phyloP scores from a whole-genome alignment of 352 stramenopile genomes.

The Pythium utonaiense region DNA sequence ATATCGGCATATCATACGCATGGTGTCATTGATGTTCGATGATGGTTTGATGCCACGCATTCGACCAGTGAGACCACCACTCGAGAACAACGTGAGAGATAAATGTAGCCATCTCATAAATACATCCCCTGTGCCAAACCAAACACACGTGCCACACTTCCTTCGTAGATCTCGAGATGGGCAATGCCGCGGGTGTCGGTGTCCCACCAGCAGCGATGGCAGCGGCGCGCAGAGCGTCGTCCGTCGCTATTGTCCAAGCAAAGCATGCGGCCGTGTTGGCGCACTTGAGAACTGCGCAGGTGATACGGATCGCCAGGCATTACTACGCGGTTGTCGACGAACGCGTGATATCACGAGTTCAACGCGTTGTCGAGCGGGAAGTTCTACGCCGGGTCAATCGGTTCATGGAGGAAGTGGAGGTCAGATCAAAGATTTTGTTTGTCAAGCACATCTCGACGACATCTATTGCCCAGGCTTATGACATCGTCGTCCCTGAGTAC shows the following conservation, averaged over 20 bases:
- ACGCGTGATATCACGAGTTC: slow-evolving; percentile 40
- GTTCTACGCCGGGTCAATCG: slow-evolving; percentile 39
- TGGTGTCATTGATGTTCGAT: not conserved
- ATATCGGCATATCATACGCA: not conserved
- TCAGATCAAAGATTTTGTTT: slow-evolving; percentile 55
- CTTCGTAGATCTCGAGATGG: slow-evolving; percentile 27
- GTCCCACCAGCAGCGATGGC: slow-evolving; percentile 25
- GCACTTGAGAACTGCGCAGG: slow-evolving; percentile 29
- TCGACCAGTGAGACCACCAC: not conserved
- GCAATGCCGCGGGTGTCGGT: slow-evolving; percentile 41
- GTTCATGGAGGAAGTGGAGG: slow-evolving; percentile 45
- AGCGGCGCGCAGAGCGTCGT: slow-evolving; percentile 21
- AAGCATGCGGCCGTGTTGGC: slow-evolving; percentile 29
- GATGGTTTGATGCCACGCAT: not conserved
- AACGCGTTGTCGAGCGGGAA: slow-evolving; percentile 48
- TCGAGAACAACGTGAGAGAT: not conserved
- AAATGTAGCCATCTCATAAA: slow-evolving; percentile 24
- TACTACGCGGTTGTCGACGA: slow-evolving; percentile 59
- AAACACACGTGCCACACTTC: not conserved
- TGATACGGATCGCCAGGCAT: slow-evolving; percentile 32
- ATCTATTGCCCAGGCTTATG: slow-evolving; percentile 47
- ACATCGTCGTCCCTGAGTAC: slow-evolving; percentile 48
- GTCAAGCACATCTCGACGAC: slow-evolving; percentile 63
- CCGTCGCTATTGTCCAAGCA: slow-evolving; percentile 25
- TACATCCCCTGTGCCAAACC: slow-evolving; percentile 6